Conservation (phyloP, 768 basidiomycete species). For the Pleurotus tuber-regium region DNA sequence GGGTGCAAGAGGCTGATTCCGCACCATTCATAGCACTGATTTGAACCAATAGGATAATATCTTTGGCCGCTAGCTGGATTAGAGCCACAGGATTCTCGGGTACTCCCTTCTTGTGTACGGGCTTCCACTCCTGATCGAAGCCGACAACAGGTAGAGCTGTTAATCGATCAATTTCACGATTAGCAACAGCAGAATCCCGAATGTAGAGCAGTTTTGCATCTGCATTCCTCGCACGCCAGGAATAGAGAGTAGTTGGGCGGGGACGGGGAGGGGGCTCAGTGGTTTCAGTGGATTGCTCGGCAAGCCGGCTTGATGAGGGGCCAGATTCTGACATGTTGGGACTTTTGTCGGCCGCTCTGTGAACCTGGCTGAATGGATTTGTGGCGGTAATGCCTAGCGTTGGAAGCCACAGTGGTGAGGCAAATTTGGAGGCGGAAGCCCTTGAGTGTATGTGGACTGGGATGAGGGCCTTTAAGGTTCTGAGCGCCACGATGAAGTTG, state of each 20-base stretch:
- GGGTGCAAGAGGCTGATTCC: slow-evolving; percentile 5
- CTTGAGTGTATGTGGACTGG: too few relatives aligned
- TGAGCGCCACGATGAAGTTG: too few relatives aligned
- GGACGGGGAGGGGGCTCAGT: not conserved
- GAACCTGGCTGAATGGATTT: not conserved
- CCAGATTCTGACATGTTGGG: not conserved
- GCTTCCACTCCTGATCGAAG: slow-evolving; percentile 83
- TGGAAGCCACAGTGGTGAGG: not conserved
- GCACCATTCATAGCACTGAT: slow-evolving; percentile 55
- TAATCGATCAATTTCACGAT: not conserved
- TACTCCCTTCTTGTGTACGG: slow-evolving; percentile 49
- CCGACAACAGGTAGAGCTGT: slow-evolving; percentile 34
- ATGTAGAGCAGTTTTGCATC: slow-evolving; percentile 31
- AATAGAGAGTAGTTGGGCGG: slow-evolving; percentile 31
- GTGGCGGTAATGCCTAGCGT: slow-evolving; percentile 1
- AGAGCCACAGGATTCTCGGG: slow-evolving; percentile 69
- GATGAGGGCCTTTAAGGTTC: too few relatives aligned
- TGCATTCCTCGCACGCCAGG: slow-evolving; percentile 32
- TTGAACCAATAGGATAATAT: slow-evolving; percentile 63
- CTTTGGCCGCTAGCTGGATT: slow-evolving; percentile 62
- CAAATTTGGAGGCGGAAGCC: too few relatives aligned
- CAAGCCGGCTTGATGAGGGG: not conserved
- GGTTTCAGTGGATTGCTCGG: too few relatives aligned
- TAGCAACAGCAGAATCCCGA: slow-evolving; percentile 18
- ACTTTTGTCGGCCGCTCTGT: not conserved